Base-by-base conservation (phyloP, 495 filamentous ascomycete genomes). In the Penicillium waksmanii region DNA sequence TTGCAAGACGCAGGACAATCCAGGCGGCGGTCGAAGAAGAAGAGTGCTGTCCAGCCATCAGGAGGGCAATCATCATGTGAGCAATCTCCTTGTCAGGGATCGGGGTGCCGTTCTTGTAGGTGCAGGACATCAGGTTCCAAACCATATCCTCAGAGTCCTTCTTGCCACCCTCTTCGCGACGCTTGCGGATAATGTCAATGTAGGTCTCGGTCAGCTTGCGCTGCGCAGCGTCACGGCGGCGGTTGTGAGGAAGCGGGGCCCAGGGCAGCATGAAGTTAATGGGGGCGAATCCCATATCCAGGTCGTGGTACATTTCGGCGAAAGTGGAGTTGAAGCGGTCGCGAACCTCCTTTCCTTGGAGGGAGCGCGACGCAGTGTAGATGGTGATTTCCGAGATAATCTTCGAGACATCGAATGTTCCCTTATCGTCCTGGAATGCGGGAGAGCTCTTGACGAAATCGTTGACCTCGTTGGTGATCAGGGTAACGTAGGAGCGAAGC, bases 181-280 rank as follows among this genome's bases (percentile, higher is more conserved):
- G 78, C 60, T 80, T 71, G 50, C 77, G 69, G 66, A 88, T 84
- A 53, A 88, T 87, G 25, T 82, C 77, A 69, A 79, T 82, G 67
- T 88, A 88, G 9, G 80, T 80, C 54, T 82, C 67, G 5, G 83
- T 78, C 79, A 87, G 77, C 66, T 81, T 84, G 36, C 71, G 69
- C 43, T 84, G 83, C 13, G 85, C 85, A 51, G 70, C 66, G 50
- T 88, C 85, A 34, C 85, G 78, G 49, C 80, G 82, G 40, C 82
- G 79, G 66, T 88, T 88, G 59, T 85, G 83, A 11, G 84, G 85
- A 18, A 87, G 77, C 3, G 85, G 85, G 5, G 79, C 80, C 80
- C 84, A 85, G 34, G 85, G 82, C 7, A 88, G 70, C 79, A 85
- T 81, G 73, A 88, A 88, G 70, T 88, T 88, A 67, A 88, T 85